Base-by-base conservation (phyloP, 169 alveolate species). In the Cryptosporidium meleagridis region DNA sequence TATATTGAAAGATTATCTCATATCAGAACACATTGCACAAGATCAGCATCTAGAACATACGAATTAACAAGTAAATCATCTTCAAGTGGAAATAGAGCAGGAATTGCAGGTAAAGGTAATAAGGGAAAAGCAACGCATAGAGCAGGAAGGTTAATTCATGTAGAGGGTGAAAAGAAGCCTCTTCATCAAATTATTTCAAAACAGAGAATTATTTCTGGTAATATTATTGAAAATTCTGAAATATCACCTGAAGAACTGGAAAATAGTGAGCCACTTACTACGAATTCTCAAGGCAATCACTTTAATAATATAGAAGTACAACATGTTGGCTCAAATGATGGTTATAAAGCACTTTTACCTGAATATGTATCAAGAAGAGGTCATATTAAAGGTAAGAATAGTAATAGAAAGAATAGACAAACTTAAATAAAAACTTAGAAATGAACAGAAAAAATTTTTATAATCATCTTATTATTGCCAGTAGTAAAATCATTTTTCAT, bases 171-270 rank as follows among this genome's bases (percentile, higher is more conserved):
- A 65, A 62, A 80, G 1, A 52, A 80, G 26, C 89, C 89, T 23
- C 41, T 80, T 41, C 75, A 80, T 9, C 89, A 80, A 44, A 75
- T 80, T 23, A 18, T 80, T 12, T 41, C 68, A 10, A 39, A 65
- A 26, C 80, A 80, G 48, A 80, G 70, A 44, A 62, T 67, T 33
- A 31, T 23, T 9, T 39, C 75, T 3, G 89, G 89, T 6, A 65
- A 65, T 1, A 12, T 80, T 4, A 16, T 80, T 23, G 75, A 61
- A 18, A 65, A 59, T 26, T 59, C 65, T 23, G 89, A 80, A 51
- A 44, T 80, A 12, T 80, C 89, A 16, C 89, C 89, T 4, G 89
- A 80, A 62, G 89, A 80, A 37, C 45, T 41, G 23, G 89, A 80
- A 80, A 41, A 62, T 33, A 44, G 51, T 18, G 68, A 62, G 7